Evolutionary conservation across 2,329 filamentous ascomycete genomes (phyloP), one percentile per base, ranked within the genome.

Genomic region (Stagonosporopsis chrysanthemi): DNA sequence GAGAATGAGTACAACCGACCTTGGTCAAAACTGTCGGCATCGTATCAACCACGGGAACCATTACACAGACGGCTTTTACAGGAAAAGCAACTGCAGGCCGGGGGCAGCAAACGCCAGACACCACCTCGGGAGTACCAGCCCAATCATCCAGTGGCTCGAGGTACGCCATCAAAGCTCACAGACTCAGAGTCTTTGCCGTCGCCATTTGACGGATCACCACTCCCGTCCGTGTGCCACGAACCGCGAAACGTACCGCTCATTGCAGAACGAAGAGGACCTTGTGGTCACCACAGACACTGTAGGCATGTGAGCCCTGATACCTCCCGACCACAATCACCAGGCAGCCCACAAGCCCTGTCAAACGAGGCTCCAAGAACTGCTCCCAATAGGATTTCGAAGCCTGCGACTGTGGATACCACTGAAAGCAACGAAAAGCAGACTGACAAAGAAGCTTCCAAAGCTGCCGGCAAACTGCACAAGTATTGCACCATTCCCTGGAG

Each of bases 151-250:
- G 17, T 15, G 6, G 2, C 43, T 38, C 22, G 4, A 11, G 19
- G 14, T 19, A 23, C 29, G 15, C 8, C 43, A 15, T 43, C 26
- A n/a, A 31, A n/a, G 39, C 24, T 11, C 2, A 35, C 38, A 11
- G 22, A 23, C 7, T 11, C 22, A 41, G 43, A 48, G 2, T 40
- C 48, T 17, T 1, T 48, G 5, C 48, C 48, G 3, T 57, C 54
- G 22, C 54, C 43, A 11, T 40, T 48, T 8, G 54, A 57, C 38
- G 54, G 54, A 23, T 43, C 54, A 28, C 54, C 40, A 5, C 31
- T 39, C 38, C 49, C 41, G 11, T 46, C 50, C 14, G 24, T 5
- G 12, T 29, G 8, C 24, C 31, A 23, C 17, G 3, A 23, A 14
- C 31, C 44, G 15, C 29, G 12, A 52, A 23, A 33, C 31, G 5